Evolutionary conservation across 164 flowering plant genomes (phyloP), one percentile per base, ranked within the genome.

Genomic region (Tinospora cordifolia): DNA sequence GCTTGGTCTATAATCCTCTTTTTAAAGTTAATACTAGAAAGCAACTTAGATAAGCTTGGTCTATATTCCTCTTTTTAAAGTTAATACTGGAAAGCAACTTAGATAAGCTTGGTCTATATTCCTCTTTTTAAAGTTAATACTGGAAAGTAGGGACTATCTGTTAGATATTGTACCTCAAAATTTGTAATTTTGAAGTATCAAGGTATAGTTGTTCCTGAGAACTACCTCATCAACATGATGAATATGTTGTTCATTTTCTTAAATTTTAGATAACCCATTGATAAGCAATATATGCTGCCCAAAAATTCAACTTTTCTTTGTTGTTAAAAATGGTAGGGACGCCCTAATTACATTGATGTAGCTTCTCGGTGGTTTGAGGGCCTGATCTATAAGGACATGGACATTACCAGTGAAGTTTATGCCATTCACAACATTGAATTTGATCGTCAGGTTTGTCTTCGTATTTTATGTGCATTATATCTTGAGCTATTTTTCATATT

Each of bases 321-420:
- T 51, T 64, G 21, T 71, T 63, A 38, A 21, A 40, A 49, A 64
- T 38, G 38, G 51, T 71, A 75, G 78, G 85, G 64, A 26, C 70
- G 77, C 30, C 34, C 44, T 30, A 27, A 72, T 8, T 68, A 77
- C 69, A 58, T 71, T 57, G 78, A 73, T 15, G 67, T 78, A 17
- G 93, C 91, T 72, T 79, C 71, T 26, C 86, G 88, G 80, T 94
- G 98, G 98, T 83, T 72, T 76, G 91, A 88, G 26, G 97, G 98
- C 40, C 77, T 94, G 69, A 74, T 88, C 38, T 78, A 68, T 30
- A 90, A 82, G 77, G 89, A 92, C 67, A 44, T 79, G 46, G 72
- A 72, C 65, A 79, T 91, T 65, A 91, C 91, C 21, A 91, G 86
- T 59, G 97, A 94, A 85, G 86, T 91, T 34, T 94, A 94, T 78